phyloP scores from a whole-genome alignment of 371 early-diverging fungal species.

The Mucor plumbeus region DNA sequence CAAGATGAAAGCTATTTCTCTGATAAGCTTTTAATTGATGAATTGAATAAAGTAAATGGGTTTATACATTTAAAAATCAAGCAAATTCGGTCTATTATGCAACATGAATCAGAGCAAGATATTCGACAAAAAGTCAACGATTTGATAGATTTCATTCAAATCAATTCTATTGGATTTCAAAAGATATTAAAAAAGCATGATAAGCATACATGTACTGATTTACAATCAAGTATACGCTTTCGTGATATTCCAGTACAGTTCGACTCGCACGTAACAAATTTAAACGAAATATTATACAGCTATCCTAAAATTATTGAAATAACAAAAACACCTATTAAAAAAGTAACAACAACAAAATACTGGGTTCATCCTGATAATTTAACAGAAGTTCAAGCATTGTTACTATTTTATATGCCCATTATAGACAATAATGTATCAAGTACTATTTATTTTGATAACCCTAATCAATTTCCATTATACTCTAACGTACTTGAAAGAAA shows the following conservation, averaged over 20 bases:
- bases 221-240: neutral
- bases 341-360: conserved; percentile 51
- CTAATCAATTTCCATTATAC: conserved; percentile 13
- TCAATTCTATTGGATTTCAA: conserved; percentile 91
- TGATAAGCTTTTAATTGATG: neutral
- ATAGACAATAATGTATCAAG: neutral
- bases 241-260: conserved; percentile 5
- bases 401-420: conserved; percentile 24
- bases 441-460: conserved; percentile 27
- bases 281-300: neutral
- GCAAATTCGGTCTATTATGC: conserved; percentile 9
- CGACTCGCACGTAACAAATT: neutral
- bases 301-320: neutral
- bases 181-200: conserved; percentile 96
- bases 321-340: neutral
- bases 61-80: conserved; percentile 22
- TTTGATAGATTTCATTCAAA: conserved; percentile 82
- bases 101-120: conserved; percentile 29
- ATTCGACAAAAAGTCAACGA: conserved; percentile 70
- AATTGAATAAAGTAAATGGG: conserved; percentile 13
- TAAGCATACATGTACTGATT: conserved; percentile 68
- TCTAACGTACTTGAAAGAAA: conserved; percentile 25
- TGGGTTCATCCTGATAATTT: conserved; percentile 31
- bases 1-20: conserved; percentile 22
- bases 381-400: conserved; percentile 22